These are phyloP conservation scores for Chlamydomonas applanata DNA, from an alignment of 139 green algal genomes.

Conservation along the genomic window DNA sequence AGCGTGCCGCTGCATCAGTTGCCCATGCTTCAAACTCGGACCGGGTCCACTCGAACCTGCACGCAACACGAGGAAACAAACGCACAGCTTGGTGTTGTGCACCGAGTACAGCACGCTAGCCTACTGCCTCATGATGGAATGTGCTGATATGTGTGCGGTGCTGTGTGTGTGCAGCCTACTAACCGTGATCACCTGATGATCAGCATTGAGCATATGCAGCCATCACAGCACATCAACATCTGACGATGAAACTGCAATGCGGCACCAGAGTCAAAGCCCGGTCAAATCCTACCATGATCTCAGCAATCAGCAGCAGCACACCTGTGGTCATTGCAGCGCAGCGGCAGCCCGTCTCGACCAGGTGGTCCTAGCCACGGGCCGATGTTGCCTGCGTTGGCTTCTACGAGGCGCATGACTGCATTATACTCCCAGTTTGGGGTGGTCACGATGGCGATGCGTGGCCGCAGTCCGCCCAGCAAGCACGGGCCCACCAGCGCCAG, in stretches of 20 bases:
- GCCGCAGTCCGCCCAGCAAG: conserved; percentile 50
- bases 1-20: conserved; percentile 14
- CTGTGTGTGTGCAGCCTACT: too few species aligned
- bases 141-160: too few species aligned
- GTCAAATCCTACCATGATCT: too few species aligned
- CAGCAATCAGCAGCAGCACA: too few species aligned
- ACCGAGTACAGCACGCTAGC: too few species aligned
- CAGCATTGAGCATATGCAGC: too few species aligned
- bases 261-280: too few species aligned
- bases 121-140: too few species aligned
- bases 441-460: conserved; percentile 49
- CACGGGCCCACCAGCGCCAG: conserved; percentile 39
- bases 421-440: conserved; percentile 78
- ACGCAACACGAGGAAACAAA: not conserved
- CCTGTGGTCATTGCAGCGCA: conserved; percentile 59
- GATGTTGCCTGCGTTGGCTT: not conserved
- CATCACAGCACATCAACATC: too few species aligned
- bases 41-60: conserved; percentile 63
- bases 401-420: conserved; percentile 22
- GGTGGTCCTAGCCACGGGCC: conserved; percentile 14
- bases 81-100: too few species aligned
- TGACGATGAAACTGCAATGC: too few species aligned
- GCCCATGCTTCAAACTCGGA: conserved; percentile 55
- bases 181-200: too few species aligned
- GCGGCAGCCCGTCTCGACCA: conserved; percentile 35